Conservation (phyloP, 306 rosid genomes). For the Vigna mungo region DNA sequence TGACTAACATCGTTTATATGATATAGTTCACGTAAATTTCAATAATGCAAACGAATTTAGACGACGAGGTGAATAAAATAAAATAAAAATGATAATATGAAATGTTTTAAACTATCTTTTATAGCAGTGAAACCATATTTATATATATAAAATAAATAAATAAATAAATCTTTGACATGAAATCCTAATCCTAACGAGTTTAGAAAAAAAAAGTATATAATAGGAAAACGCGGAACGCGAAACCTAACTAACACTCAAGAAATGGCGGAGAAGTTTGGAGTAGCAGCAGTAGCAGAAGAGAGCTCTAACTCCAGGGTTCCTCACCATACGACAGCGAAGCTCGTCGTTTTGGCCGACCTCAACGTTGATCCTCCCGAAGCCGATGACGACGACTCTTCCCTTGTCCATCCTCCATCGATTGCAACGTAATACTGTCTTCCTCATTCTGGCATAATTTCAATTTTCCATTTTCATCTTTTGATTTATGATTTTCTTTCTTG, state of each 20-base stretch:
- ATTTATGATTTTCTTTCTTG: not conserved
- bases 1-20: too few species aligned
- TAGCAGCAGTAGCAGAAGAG: conserved; percentile 40
- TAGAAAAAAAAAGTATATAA: not conserved
- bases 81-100: too few species aligned
- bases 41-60: too few species aligned
- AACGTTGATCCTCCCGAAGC: conserved; percentile 83
- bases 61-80: too few species aligned
- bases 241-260: conserved; percentile 29
- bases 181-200: not conserved
- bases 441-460: not conserved
- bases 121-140: too few species aligned
- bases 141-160: too few species aligned
- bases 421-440: conserved; percentile 47
- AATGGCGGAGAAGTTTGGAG: conserved; percentile 56
- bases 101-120: too few species aligned
- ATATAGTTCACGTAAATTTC: too few species aligned
- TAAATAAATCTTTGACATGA: not conserved
- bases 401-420: conserved; percentile 51
- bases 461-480: not conserved
- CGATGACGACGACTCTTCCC: conserved; percentile 60
- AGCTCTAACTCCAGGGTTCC: conserved; percentile 33
- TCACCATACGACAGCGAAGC: conserved; percentile 56
- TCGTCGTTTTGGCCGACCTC: conserved; percentile 80
- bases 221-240: not conserved